Evolutionary conservation across 1,284 basidiomycete species (phyloP).

Genomic region (Ceratobasidium sp.): DNA sequence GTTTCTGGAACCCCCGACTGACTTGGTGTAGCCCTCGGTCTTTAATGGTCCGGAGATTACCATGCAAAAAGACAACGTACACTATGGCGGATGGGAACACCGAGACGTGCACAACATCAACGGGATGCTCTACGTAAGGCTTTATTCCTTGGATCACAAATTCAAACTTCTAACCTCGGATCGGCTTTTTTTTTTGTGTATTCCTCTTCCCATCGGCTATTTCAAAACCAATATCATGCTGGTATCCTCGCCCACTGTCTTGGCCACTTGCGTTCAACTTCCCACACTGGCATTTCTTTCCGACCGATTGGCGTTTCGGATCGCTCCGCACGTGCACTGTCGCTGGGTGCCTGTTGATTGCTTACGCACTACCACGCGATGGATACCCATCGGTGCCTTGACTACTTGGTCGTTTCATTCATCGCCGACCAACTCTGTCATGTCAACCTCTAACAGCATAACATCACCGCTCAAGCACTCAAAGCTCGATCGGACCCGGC

Average conservation of each 20-base stretch:
- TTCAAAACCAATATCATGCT: too few species aligned
- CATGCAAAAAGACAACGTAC: constrained; percentile 93
- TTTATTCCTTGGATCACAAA: not conserved
- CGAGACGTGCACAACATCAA: constrained; percentile 95
- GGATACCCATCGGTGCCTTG: not conserved
- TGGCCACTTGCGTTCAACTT: not conserved
- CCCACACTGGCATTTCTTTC: not conserved
- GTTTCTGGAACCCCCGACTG: too few species aligned
- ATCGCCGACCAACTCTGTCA: not conserved
- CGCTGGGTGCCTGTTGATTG: not conserved
- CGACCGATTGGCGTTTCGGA: too few species aligned
- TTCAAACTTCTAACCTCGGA: constrained; percentile 48
- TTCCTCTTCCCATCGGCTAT: too few species aligned
- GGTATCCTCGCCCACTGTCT: too few species aligned
- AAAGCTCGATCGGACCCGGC: constrained; percentile 75
- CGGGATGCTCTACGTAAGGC: constrained; percentile 68
- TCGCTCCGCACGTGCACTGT: constrained; percentile 39
- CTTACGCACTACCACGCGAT: too few species aligned
- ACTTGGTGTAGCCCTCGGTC: constrained; percentile 90
- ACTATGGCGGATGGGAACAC: constrained; percentile 96
- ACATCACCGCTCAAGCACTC: constrained; percentile 85
- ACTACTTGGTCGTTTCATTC: not conserved
- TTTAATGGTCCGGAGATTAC: constrained; percentile 99
- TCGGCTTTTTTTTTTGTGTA: not conserved
- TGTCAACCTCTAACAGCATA: constrained; percentile 62